Conservation (phyloP, 2,329 filamentous ascomycete species). For the Sporothrix variecibatus region DNA sequence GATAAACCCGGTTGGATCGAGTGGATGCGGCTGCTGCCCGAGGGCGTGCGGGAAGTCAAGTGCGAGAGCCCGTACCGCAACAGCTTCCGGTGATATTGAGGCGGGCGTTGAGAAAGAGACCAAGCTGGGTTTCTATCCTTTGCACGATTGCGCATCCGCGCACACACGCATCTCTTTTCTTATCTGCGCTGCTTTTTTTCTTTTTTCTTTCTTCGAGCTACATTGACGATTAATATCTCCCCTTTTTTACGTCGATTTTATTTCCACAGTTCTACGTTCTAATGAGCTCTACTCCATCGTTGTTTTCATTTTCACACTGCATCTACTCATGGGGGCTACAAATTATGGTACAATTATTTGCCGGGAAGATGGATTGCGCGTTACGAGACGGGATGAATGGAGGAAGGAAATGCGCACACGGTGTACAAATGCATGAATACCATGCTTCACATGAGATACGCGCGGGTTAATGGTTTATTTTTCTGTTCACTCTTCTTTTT, state of each 20-base stretch:
- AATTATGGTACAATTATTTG: background rate
- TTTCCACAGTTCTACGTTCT: background rate
- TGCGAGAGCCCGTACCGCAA: conserved; percentile 52
- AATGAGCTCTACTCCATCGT: background rate
- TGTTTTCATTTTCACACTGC: background rate
- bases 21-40: conserved; percentile 61
- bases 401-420: background rate
- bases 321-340: background rate
- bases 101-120: too few relatives aligned
- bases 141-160: background rate
- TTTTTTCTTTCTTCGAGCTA: background rate
- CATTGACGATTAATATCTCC: background rate
- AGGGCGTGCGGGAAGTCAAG: conserved; percentile 57
- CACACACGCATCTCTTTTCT: background rate
- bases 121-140: background rate
- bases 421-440: background rate
- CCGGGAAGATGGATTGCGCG: background rate
- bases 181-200: background rate
- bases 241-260: background rate
- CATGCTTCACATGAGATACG: conserved; percentile 2
- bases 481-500: background rate
- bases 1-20: conserved; percentile 58
- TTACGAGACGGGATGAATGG: background rate
- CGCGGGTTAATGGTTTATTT: background rate
- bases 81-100: conserved; percentile 44